A percentile compares a stretch with the other conserved stretches of the same genome.
phyloP scores from a whole-genome alignment of 1,284 basidiomycete genomes.

The Mrakiaceae sp. region DNA sequence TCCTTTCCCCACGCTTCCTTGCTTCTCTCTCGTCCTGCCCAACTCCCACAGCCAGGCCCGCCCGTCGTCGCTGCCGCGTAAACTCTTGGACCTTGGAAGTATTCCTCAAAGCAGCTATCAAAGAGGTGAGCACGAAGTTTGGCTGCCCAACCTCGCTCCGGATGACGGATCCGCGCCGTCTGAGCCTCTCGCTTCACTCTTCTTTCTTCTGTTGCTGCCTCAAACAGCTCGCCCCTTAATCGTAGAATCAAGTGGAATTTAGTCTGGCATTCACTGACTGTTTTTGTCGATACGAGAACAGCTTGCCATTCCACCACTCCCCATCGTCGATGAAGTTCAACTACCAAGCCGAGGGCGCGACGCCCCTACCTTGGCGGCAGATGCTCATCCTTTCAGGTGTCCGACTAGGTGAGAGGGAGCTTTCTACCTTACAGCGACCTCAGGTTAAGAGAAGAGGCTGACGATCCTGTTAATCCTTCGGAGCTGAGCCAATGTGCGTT shows the following conservation, averaged over 20 bases:
- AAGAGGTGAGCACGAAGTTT: too few relatives aligned
- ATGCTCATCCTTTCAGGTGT: background rate
- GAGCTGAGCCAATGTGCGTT: background rate
- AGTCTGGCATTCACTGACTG: background rate
- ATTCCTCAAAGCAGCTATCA: too few relatives aligned
- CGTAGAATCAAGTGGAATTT: background rate
- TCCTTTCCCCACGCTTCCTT: too few relatives aligned
- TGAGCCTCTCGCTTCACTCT: background rate
- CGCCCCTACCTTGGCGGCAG: slow-evolving; percentile 11
- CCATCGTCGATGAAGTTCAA: background rate
- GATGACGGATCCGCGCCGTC: background rate
- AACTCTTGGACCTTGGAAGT: too few relatives aligned
- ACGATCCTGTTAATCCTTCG: background rate
- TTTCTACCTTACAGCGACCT: background rate
- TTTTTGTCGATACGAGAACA: background rate
- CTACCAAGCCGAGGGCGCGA: slow-evolving; percentile 1
- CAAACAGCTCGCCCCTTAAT: background rate
- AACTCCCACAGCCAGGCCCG: too few relatives aligned
- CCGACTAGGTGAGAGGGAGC: background rate
- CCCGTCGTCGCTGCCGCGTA: too few relatives aligned
- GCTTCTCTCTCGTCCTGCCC: too few relatives aligned
- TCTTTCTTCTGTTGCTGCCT: background rate
- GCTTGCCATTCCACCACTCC: background rate
- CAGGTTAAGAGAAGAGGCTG: background rate
- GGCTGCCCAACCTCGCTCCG: too few relatives aligned